Evolutionary conservation across 1,284 basidiomycete species (phyloP).

Genomic region (Ustilago bromivora): DNA sequence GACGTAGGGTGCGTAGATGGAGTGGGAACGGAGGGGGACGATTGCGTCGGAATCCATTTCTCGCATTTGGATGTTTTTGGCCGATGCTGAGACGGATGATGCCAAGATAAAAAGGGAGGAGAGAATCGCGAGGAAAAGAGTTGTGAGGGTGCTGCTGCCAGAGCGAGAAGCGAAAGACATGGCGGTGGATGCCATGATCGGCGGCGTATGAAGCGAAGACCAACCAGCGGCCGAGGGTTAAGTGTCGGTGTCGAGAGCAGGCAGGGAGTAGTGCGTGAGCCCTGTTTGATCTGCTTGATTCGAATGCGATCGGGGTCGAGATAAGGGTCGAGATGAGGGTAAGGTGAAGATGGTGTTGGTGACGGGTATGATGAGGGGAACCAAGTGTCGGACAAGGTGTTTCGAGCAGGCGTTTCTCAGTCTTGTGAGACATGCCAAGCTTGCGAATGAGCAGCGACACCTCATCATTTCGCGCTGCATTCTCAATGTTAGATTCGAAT

Average conservation of each 20-base stretch:
- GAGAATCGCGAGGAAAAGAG: conserved; percentile 9
- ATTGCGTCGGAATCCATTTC: conserved; percentile 64
- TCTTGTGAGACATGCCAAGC: conserved; percentile 1
- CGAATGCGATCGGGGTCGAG: neutral
- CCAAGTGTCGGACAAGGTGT: neutral
- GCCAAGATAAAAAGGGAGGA: conserved; percentile 6
- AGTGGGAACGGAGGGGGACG: conserved; percentile 61
- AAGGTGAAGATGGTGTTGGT: neutral
- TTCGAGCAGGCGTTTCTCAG: neutral
- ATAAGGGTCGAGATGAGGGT: neutral
- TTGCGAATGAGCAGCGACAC: conserved; percentile 5
- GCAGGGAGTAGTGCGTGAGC: neutral
- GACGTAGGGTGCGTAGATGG: conserved; percentile 64
- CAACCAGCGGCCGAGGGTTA: conserved; percentile 5
- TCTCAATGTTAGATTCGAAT: conserved; percentile 6
- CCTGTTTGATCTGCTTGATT: neutral
- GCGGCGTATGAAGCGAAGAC: neutral
- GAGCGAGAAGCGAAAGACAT: conserved; percentile 5
- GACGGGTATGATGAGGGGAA: neutral
- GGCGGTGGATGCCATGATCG: conserved; percentile 8
- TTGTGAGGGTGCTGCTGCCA: neutral
- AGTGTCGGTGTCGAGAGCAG: neutral
- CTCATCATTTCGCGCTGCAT: conserved; percentile 1
- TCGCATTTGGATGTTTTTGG: conserved; percentile 53
- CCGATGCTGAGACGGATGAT: conserved; percentile 10